Evolutionary conservation across 1,284 basidiomycete genomes (phyloP).

Genomic region (Microbotryomycetes sp.): DNA sequence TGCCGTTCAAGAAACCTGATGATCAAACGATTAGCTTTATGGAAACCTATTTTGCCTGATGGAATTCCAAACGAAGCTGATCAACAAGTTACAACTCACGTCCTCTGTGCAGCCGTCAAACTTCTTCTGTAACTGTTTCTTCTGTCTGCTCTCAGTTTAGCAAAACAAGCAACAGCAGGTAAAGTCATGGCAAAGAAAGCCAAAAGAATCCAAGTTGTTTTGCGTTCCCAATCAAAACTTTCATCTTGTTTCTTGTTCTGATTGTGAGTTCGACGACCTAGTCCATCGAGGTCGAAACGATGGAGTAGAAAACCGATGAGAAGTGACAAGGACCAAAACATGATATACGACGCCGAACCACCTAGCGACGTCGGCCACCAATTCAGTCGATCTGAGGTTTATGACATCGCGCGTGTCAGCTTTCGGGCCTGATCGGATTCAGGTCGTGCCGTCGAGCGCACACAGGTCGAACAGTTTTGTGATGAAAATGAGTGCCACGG

Average conservation of each 20-base stretch:
- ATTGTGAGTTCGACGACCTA: conserved; percentile 13
- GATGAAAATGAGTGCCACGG: conserved; percentile 50
- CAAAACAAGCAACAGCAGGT: conserved; percentile 47
- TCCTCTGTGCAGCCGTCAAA: conserved; percentile 43
- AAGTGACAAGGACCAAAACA: conserved; percentile 49
- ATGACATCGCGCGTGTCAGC: neutral
- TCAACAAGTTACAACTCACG: conserved; percentile 10
- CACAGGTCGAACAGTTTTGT: conserved; percentile 53
- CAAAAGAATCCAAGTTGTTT: conserved; percentile 53
- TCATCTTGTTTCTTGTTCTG: conserved; percentile 27
- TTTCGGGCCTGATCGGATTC: neutral
- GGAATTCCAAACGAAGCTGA: neutral
- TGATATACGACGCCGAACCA: conserved; percentile 48
- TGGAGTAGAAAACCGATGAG: conserved; percentile 47
- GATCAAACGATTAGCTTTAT: neutral
- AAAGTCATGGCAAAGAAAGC: conserved; percentile 52
- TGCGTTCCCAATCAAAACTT: conserved; percentile 51
- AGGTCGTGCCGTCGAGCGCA: conserved; percentile 5
- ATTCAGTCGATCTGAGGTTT: conserved; percentile 38
- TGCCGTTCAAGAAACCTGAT: conserved; percentile 47
- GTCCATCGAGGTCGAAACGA: conserved; percentile 45
- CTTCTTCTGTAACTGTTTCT: conserved; percentile 40
- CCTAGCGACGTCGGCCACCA: conserved; percentile 49
- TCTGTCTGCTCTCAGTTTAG: conserved; percentile 35
- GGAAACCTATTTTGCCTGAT: neutral